Base-by-base conservation (phyloP, 768 basidiomycete genomes). In the Mycena kentingensis region DNA sequence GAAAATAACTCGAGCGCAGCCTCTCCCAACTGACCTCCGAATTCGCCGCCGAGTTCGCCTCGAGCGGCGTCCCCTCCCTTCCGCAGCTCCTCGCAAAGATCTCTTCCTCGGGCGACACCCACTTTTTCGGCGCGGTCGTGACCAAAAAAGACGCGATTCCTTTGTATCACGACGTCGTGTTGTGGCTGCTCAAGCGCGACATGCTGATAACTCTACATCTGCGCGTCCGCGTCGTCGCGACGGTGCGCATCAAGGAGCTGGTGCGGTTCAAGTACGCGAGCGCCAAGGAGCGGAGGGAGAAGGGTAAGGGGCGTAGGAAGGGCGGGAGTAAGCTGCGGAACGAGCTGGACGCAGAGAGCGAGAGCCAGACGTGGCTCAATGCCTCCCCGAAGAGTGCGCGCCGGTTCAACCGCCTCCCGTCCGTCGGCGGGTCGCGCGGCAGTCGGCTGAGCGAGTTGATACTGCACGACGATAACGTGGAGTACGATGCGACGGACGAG, bases 131-230 rank as follows among this genome's bases (percentile, higher is more conserved):
- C 15, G 81, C 89, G 10, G 83, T 97, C 38, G 87, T 90, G 15
- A 77, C 82, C 41, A 70, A 77, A 19, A 85, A 87, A 62, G 85
- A 87, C 32, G 73, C 78, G 11, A 80, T 93, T 25, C 76, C 80
- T 4, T 67, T 84, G 45, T 96, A 90, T 67, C 80, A 87, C 57
- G 84, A 92, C 24, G 89, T 95, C 26, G 83, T 98, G 11, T 71
- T 88, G 31, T 98, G 95, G 96, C 82, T 98, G 77, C 77, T 98
- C 31, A 89, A 89, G 64, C 83, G 85, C 34, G 93, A 93, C 63
- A 77, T 98, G 57, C 74, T 98, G 16, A 79, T 90, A 46, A 88
- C 90, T 16, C 77, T 93, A 24, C 94, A 95, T 64, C 82, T 94
- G 13, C 85, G 88, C 31, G 84, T 96, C 48, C 85, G 94, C 26